Evolutionary conservation across 1,284 basidiomycete species (phyloP), one percentile per base, ranked within the genome.

Genomic region (Naganishia liquefaciens): DNA sequence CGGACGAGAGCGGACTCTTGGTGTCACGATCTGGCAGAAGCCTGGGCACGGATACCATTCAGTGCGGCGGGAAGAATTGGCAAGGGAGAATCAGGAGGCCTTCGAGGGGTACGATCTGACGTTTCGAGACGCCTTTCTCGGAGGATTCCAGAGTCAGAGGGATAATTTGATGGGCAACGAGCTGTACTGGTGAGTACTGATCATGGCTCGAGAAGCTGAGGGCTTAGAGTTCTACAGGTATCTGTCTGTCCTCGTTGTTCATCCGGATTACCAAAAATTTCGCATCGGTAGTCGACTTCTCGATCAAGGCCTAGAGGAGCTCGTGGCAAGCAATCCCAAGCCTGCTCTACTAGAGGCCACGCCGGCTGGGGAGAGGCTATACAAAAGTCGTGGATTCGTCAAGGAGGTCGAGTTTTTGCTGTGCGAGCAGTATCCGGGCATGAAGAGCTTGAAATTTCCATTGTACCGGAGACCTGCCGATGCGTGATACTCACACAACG

Each of bases 321-420:
- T 49, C n/a, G 54, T 42, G 2, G 46, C 33, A 27, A 10, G 1
- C 15, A 17, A 30, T 11, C 21, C 15, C 5, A 39, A 40, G 9
- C 54, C 62, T 10, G 50, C 62, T 30, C 25, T 64, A 2, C 21
- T 64, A 37, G 62, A 64, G 30, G 53, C 52, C 7, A 64, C 62
- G 1, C 53, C 62, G 10, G 62, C 62, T 15, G 62, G 62, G 2
- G 52, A 54, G 37, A 50, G 54, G 37, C 44, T 64, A 39, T 64
- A 64, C 46, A 49, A 9, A 5, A 64, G 62, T n/a, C 53, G 62
- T n/a, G 62, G 62, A 17, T 64, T 64, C 25, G 37, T 50, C 6
- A 55, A 54, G 52, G 54, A 64, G 62, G 37, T 39, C 13, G 62
- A 47, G 46, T 54, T 42, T 9, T 28, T 44, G 23, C 15, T 64